These are phyloP conservation scores for Phlegmacium glaucopus DNA, from an alignment of 768 basidiomycete genomes.

Conservation along the genomic window DNA sequence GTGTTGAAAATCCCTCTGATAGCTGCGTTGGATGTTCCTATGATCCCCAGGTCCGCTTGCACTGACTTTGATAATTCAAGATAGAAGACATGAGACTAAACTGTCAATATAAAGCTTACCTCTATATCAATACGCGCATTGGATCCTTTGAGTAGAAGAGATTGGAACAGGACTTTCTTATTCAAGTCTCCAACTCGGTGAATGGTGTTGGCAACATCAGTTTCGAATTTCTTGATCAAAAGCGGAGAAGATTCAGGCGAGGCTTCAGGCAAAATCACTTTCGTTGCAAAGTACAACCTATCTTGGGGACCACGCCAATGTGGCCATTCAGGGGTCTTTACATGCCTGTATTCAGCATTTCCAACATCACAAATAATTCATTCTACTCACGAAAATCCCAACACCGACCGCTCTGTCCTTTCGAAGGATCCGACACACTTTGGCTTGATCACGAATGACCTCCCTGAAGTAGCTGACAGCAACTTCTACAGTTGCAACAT, in stretches of 20 bases:
- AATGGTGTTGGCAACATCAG: constrained; percentile 35
- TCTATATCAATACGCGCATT: constrained; percentile 32
- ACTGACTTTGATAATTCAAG: not conserved
- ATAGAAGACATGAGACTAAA: not conserved
- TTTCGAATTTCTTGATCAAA: constrained; percentile 39
- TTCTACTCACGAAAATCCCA: constrained; percentile 30
- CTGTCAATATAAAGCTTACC: constrained; percentile 18
- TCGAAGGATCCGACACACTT: constrained; percentile 21
- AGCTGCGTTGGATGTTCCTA: constrained; percentile 28
- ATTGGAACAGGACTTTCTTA: constrained; percentile 32
- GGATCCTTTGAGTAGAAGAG: constrained; percentile 30
- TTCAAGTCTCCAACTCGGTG: constrained; percentile 35
- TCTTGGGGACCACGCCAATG: not conserved
- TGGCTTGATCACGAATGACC: constrained; percentile 17
- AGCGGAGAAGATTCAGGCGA: constrained; percentile 17
- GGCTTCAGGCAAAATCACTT: constrained; percentile 32
- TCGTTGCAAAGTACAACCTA: constrained; percentile 30
- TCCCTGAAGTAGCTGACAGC: constrained; percentile 19
- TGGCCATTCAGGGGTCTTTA: constrained; percentile 8
- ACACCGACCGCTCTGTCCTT: constrained; percentile 24
- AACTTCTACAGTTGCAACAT: constrained; percentile 20
- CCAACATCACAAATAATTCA: not conserved
- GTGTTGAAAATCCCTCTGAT: constrained; percentile 42
- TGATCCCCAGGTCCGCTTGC: constrained; percentile 1
- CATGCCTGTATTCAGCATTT: not conserved